phyloP scores from a whole-genome alignment of 1,139 yeast genomes.

The Geotrichum siamense region DNA sequence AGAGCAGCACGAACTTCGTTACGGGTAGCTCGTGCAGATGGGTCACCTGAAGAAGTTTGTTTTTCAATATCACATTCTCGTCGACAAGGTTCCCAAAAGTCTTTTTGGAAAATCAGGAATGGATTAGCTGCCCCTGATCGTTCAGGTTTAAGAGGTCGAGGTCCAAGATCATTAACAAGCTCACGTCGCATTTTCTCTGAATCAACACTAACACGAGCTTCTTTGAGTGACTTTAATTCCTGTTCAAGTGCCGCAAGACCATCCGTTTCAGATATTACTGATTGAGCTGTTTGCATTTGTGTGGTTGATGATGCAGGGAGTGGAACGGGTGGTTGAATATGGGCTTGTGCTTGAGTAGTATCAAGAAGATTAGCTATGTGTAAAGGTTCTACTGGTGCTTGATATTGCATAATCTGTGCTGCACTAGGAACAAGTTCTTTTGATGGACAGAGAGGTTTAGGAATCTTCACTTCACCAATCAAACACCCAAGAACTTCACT shows the following conservation, averaged over 20 bases:
- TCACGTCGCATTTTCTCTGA: conserved; percentile 34
- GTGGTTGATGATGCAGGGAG: conserved; percentile 1
- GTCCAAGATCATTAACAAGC: conserved; percentile 35
- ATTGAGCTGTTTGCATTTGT: conserved; percentile 11
- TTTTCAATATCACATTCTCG: conserved; percentile 34
- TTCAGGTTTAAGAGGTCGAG: conserved; percentile 37
- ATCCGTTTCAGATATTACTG: background rate
- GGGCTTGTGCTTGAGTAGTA: conserved; percentile 2
- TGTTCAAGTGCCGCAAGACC: conserved; percentile 17
- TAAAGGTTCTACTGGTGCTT: background rate
- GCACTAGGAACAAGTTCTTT: conserved; percentile 18
- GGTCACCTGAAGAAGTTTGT: conserved; percentile 29
- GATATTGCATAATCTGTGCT: background rate
- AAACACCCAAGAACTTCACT: conserved; percentile 37
- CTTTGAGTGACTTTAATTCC: conserved; percentile 23
- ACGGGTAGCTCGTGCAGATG: conserved; percentile 35
- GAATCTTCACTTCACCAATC: conserved; percentile 38
- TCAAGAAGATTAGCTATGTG: background rate
- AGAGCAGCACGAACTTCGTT: conserved; percentile 40
- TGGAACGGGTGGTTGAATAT: conserved; percentile 7
- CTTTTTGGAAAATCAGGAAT: conserved; percentile 39
- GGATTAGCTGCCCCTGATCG: conserved; percentile 39
- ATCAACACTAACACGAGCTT: conserved; percentile 28
- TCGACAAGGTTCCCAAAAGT: conserved; percentile 39
- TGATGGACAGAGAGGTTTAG: conserved; percentile 35